Percentiles rank a stretch among this genome's conserved stretches.
Evolutionary conservation across 2,329 filamentous ascomycete genomes (phyloP).

Genomic region (Aspergillus brasiliensis): DNA sequence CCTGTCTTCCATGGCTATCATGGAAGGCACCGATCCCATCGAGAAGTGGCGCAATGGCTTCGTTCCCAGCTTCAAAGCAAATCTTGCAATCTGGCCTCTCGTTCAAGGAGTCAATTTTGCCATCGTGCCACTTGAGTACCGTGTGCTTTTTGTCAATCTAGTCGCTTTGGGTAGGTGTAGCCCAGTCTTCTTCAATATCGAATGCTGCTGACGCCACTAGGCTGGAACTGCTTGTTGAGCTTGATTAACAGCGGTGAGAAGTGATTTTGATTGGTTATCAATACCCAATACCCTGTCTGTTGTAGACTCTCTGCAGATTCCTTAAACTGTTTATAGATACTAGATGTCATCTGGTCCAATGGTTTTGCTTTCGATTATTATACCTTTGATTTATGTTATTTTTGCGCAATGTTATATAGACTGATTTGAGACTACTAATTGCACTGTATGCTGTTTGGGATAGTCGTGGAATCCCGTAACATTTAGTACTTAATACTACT

Average conservation of each 20-base stretch:
- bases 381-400: background rate
- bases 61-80: slow-evolving; percentile 71
- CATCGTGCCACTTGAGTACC: slow-evolving; percentile 78
- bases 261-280: slow-evolving; percentile 19
- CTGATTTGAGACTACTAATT: no score
- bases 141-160: slow-evolving; percentile 83
- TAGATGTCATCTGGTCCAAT: slow-evolving; percentile 8
- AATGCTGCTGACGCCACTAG: slow-evolving; percentile 35
- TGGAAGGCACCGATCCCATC: slow-evolving; percentile 68
- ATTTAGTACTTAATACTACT: no score
- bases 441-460: no score
- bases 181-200: background rate
- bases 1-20: slow-evolving; percentile 78
- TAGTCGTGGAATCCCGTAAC: no score
- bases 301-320: background rate
- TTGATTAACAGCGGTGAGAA: slow-evolving; percentile 54
- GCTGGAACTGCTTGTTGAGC: slow-evolving; percentile 63
- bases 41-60: slow-evolving; percentile 76
- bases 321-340: slow-evolving; percentile 36
- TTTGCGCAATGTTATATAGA: background rate
- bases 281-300: no score
- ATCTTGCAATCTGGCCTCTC: slow-evolving; percentile 84
- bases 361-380: background rate
- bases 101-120: slow-evolving; percentile 89
- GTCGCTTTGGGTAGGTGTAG: slow-evolving; percentile 64